Evolutionary conservation across 1,284 basidiomycete species (phyloP).

Genomic region (Phlebopus sp.): DNA sequence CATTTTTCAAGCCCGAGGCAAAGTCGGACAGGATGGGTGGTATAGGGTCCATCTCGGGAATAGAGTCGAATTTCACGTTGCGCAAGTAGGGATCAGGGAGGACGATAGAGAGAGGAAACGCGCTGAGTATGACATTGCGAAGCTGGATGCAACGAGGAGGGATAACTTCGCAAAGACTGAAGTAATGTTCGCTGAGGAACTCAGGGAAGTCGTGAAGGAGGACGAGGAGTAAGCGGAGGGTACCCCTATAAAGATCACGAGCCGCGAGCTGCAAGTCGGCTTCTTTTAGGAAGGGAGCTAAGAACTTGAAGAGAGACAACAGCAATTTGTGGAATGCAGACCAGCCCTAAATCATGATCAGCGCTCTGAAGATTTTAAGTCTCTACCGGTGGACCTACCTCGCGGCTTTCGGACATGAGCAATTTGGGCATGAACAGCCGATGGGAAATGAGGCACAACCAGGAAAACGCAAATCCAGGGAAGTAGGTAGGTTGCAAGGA

Average conservation of each 20-base stretch:
- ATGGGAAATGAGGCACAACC: slow-evolving; percentile 96
- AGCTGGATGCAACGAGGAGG: slow-evolving; percentile 94
- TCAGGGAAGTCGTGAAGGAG: slow-evolving; percentile 99
- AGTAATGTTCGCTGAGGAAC: slow-evolving; percentile 96
- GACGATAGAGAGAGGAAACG: slow-evolving; percentile 85
- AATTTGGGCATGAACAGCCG: slow-evolving; percentile 97
- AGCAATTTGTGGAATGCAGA: slow-evolving; percentile 93
- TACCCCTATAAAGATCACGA: slow-evolving; percentile 91
- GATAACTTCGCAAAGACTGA: slow-evolving; percentile 91
- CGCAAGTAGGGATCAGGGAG: slow-evolving; percentile 89
- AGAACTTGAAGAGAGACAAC: slow-evolving; percentile 90
- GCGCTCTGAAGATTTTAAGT: too few species aligned
- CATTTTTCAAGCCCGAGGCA: slow-evolving; percentile 72
- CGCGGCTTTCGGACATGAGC: slow-evolving; percentile 78
- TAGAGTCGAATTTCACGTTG: slow-evolving; percentile 65
- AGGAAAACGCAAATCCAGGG: slow-evolving; percentile 97
- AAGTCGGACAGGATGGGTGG: slow-evolving; percentile 93
- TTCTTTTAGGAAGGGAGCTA: slow-evolving; percentile 87
- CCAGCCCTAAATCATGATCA: slow-evolving; percentile 57
- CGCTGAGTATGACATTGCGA: slow-evolving; percentile 94
- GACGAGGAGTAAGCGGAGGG: slow-evolving; percentile 88
- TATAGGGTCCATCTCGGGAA: slow-evolving; percentile 86
- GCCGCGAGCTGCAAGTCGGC: slow-evolving; percentile 80
- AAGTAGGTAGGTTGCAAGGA: slow-evolving; percentile 96
- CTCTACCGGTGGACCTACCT: slow-evolving; percentile 33